Evolutionary conservation across 768 basidiomycete species (phyloP).

Genomic region (Tulasnella calospora): DNA sequence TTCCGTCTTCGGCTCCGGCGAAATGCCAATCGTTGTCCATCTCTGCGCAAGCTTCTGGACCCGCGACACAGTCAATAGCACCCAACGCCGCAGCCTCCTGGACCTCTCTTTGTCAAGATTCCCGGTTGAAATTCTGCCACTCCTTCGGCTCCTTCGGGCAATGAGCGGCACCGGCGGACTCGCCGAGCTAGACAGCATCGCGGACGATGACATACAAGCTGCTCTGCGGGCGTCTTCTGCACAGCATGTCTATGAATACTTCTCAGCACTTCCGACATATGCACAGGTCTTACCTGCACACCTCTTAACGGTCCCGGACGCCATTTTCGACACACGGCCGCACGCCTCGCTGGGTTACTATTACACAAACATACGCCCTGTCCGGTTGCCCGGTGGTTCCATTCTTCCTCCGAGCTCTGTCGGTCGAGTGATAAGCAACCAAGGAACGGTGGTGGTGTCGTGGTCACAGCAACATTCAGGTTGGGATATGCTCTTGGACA

Average conservation of each 20-base stretch:
- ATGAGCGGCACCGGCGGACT: conserved; percentile 74
- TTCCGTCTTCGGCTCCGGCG: conserved; percentile 71
- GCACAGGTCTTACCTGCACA: conserved; percentile 65
- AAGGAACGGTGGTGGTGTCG: conserved; percentile 62
- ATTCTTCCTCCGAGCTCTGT: conserved; percentile 59
- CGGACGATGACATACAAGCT: conserved; percentile 30
- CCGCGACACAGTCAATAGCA: conserved; percentile 52
- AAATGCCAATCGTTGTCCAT: conserved; percentile 52
- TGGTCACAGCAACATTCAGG: conserved; percentile 83
- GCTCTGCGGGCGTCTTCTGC: conserved; percentile 58
- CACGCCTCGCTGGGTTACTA: conserved; percentile 22
- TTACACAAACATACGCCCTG: conserved; percentile 61
- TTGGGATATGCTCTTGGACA: conserved; percentile 80
- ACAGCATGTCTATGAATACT: conserved; percentile 67
- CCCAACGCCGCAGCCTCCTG: conserved; percentile 70
- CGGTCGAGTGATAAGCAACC: conserved; percentile 60
- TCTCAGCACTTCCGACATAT: conserved; percentile 65
- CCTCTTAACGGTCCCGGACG: conserved; percentile 60
- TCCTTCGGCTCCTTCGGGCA: conserved; percentile 66
- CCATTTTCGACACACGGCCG: conserved; percentile 34
- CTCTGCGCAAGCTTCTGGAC: conserved; percentile 75
- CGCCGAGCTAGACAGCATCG: conserved; percentile 38
- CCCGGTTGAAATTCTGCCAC: conserved; percentile 67
- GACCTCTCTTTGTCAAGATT: conserved; percentile 79
- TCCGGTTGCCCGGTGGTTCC: conserved; percentile 72